phyloP scores from a whole-genome alignment of 1,284 basidiomycete species.

The Microbotryum intermedium region DNA sequence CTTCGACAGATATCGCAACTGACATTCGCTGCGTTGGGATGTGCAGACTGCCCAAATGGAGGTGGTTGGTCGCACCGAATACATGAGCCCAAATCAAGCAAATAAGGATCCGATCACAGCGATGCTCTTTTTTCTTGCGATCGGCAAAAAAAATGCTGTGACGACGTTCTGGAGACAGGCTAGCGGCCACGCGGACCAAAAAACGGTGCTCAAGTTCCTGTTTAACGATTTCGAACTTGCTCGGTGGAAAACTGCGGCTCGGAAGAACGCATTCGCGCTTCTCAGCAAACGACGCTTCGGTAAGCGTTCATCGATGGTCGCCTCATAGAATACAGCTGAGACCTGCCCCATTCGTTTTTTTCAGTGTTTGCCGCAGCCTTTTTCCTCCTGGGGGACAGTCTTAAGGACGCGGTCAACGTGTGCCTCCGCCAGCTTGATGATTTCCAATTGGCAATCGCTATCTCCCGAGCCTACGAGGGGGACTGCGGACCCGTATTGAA shows the following conservation, averaged over 20 bases:
- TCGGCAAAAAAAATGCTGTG: slow-evolving; percentile 84
- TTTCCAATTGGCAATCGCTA: slow-evolving; percentile 76
- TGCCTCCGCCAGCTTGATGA: slow-evolving; percentile 81
- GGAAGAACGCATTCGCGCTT: slow-evolving; percentile 93
- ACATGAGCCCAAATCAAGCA: slow-evolving; percentile 60
- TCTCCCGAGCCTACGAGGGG: slow-evolving; percentile 75
- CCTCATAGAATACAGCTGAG: background rate
- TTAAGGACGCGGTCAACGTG: slow-evolving; percentile 87
- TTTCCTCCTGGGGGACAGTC: slow-evolving; percentile 79
- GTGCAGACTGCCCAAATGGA: slow-evolving; percentile 70
- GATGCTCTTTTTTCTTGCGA: slow-evolving; percentile 87
- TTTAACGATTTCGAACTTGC: slow-evolving; percentile 77
- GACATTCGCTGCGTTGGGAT: slow-evolving; percentile 1
- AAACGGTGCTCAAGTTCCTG: slow-evolving; percentile 83
- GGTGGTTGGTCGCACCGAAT: slow-evolving; percentile 83
- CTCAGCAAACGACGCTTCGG: slow-evolving; percentile 86
- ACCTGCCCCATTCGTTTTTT: slow-evolving; percentile 1
- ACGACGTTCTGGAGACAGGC: slow-evolving; percentile 94
- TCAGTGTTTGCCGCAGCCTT: slow-evolving; percentile 93
- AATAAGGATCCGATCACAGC: slow-evolving; percentile 79
- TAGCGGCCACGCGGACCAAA: slow-evolving; percentile 83
- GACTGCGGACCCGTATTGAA: slow-evolving; percentile 70
- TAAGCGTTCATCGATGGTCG: slow-evolving; percentile 39
- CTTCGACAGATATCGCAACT: background rate
- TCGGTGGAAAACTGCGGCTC: slow-evolving; percentile 84